These are phyloP conservation scores for Trichoderma sp. DNA, from an alignment of 2,329 filamentous ascomycete genomes.

Conservation along the genomic window DNA sequence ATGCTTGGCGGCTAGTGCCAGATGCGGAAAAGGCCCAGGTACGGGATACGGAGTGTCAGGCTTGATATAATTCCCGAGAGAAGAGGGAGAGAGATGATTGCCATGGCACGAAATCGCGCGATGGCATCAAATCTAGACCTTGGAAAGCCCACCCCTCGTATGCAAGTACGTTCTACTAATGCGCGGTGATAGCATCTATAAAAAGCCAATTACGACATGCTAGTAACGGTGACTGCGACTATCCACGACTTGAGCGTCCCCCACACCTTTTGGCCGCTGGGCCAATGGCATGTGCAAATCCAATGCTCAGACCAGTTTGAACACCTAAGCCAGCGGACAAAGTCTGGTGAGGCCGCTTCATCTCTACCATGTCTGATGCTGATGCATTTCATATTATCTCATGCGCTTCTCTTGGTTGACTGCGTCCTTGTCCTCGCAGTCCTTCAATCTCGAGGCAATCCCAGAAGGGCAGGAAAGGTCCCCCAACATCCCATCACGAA, in stretches of 20 bases:
- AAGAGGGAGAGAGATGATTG: neutral
- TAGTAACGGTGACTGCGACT: neutral
- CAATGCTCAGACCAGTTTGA: slow-evolving; percentile 1
- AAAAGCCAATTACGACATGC: neutral
- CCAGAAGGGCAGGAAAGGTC: slow-evolving; percentile 5
- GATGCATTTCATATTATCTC: neutral
- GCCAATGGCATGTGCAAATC: neutral
- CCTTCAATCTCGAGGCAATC: slow-evolving; percentile 11
- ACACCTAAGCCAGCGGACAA: neutral
- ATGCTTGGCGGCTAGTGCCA: neutral
- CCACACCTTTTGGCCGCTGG: neutral
- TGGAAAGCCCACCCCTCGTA: neutral
- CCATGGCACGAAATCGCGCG: neutral
- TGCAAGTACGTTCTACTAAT: neutral
- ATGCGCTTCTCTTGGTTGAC: neutral
- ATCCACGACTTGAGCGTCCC: neutral
- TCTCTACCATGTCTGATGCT: neutral
- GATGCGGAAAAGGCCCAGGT: slow-evolving; percentile 5
- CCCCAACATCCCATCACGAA: neutral
- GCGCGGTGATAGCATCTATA: neutral
- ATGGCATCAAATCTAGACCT: neutral
- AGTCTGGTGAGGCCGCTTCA: neutral
- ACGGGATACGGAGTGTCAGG: slow-evolving; percentile 4
- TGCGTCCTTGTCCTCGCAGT: neutral
- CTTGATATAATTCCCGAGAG: slow-evolving; percentile 14